Evolutionary conservation across 495 filamentous ascomycete genomes (phyloP).

Genomic region (Platismatia glauca): DNA sequence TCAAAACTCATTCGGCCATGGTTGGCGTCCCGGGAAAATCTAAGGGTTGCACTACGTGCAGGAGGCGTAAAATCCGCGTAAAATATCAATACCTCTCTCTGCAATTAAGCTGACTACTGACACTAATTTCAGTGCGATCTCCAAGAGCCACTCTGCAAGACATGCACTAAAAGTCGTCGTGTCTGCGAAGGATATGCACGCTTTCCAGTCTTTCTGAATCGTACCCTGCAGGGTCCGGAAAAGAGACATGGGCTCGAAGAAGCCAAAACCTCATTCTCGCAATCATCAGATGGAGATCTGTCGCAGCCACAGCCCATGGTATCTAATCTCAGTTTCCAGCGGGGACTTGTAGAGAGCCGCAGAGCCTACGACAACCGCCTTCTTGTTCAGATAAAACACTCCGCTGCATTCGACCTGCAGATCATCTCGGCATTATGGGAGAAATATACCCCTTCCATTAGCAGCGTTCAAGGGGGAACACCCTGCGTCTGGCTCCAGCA

Average conservation of each 20-base stretch:
- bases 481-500: slow-evolving; percentile 13
- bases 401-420: slow-evolving; percentile 9
- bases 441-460: slow-evolving; percentile 11
- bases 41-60: slow-evolving; percentile 12
- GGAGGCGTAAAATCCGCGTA: slow-evolving; percentile 10
- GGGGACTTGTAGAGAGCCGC: background rate
- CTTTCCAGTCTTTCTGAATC: slow-evolving; percentile 18
- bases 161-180: slow-evolving; percentile 15
- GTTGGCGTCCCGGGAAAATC: slow-evolving; percentile 11
- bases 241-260: slow-evolving; percentile 17
- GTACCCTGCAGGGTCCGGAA: slow-evolving; percentile 7
- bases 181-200: slow-evolving; percentile 18
- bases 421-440: slow-evolving; percentile 16
- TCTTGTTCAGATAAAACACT: background rate
- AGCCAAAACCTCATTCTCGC: slow-evolving; percentile 5
- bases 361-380: slow-evolving; percentile 2
- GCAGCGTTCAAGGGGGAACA: slow-evolving; percentile 4
- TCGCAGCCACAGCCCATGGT: background rate
- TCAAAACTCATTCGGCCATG: background rate
- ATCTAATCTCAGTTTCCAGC: background rate
- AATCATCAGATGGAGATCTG: background rate
- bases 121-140: background rate
- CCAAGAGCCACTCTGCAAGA: slow-evolving; percentile 16
- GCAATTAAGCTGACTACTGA: background rate
- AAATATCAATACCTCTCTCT: background rate